Conservation (phyloP, 192 early-diverging fungal genomes). For the Mortierella claussenii region DNA sequence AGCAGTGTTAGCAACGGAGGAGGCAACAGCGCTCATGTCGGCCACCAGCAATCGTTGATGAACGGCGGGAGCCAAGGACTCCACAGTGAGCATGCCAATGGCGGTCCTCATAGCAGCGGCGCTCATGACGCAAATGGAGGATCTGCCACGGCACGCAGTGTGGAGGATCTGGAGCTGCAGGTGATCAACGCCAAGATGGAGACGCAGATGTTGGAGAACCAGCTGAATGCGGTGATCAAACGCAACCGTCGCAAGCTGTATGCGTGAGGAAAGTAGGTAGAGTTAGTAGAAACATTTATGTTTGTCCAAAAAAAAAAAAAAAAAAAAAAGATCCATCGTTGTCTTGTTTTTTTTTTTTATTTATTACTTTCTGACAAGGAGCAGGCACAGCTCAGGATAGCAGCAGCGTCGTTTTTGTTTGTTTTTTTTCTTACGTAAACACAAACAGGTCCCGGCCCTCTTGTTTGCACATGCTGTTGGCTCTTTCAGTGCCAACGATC, state of each 20-base stretch:
- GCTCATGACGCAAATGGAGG: not conserved
- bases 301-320: not conserved
- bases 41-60: not conserved
- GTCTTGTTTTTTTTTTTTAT: not conserved
- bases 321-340: not conserved
- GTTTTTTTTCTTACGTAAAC: slow-evolving; percentile 24
- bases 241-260: slow-evolving; percentile 51
- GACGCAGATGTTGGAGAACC: slow-evolving; percentile 50
- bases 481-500: slow-evolving; percentile 84
- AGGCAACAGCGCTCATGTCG: too few relatives aligned
- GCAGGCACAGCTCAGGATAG: too few relatives aligned
- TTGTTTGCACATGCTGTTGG: slow-evolving; percentile 74
- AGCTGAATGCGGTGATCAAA: slow-evolving; percentile 50
- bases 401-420: too few relatives aligned
- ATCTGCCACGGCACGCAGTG: slow-evolving; percentile 17
- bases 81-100: not conserved
- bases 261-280: not conserved
- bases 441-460: slow-evolving; percentile 60
- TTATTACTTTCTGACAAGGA: slow-evolving; percentile 45
- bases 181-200: slow-evolving; percentile 54
- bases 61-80: not conserved
- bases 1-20: too few relatives aligned
- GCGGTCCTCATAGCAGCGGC: not conserved
- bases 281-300: not conserved
- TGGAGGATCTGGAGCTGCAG: slow-evolving; percentile 47